Conservation (phyloP, 371 early-diverging fungal species). For the Coemansia sp. region DNA sequence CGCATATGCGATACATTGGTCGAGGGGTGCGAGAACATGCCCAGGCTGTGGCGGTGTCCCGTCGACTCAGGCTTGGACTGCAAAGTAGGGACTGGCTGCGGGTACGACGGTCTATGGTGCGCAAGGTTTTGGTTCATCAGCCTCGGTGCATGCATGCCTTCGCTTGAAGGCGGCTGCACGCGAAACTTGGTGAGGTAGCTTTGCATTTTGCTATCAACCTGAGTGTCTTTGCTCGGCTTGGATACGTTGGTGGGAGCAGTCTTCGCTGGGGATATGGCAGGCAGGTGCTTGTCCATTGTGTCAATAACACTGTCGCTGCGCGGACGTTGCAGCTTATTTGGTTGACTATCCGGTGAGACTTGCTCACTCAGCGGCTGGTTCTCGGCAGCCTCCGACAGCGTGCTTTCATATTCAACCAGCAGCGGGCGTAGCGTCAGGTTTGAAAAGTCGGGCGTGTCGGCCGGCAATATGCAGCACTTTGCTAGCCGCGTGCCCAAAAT, state of each 20-base stretch:
- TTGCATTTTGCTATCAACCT: neutral
- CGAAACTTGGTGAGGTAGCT: conserved; percentile 1
- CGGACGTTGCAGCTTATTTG: conserved; percentile 14
- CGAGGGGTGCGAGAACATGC: conserved; percentile 14
- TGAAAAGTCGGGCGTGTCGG: conserved; percentile 47
- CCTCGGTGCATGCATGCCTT: neutral
- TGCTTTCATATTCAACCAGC: conserved; percentile 17
- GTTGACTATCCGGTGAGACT: neutral
- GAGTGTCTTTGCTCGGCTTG: neutral
- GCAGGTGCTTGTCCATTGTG: conserved; percentile 27
- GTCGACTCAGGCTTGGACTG: neutral
- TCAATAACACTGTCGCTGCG: conserved; percentile 47
- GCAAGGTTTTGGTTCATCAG: neutral
- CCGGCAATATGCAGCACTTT: conserved; percentile 38
- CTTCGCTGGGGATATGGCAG: neutral
- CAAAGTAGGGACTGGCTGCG: neutral
- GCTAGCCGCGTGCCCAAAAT: conserved; percentile 34
- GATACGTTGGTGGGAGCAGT: neutral
- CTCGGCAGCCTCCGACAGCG: conserved; percentile 1
- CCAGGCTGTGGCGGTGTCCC: conserved; percentile 21
- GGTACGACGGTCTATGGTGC: conserved; percentile 1
- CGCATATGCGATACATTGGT: conserved; percentile 20
- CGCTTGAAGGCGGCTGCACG: neutral
- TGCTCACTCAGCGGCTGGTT: conserved; percentile 11
- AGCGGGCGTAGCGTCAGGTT: conserved; percentile 49